Percentiles rank a stretch among this genome's conserved stretches.
These are phyloP conservation scores for Heterobasidion occidentale DNA, from an alignment of 1,284 basidiomycete genomes.

Conservation along the genomic window DNA sequence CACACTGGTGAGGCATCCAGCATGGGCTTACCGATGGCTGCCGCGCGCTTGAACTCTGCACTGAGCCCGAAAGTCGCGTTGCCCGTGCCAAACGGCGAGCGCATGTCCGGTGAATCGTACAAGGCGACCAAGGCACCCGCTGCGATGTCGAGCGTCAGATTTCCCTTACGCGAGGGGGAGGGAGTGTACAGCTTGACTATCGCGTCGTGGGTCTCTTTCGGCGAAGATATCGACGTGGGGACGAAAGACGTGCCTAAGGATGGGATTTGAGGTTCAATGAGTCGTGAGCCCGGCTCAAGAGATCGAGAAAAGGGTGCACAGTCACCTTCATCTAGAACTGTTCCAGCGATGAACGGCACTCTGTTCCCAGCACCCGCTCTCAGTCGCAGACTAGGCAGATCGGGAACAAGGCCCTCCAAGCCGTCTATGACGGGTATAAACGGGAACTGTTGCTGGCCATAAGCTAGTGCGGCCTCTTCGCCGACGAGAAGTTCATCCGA, in stretches of 20 bases:
- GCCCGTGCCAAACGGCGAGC: conserved; percentile 43
- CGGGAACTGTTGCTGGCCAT: conserved; percentile 22
- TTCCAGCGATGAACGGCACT: conserved; percentile 41
- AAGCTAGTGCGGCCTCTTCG: conserved; percentile 12
- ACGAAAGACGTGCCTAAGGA: conserved; percentile 31
- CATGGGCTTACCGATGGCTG: conserved; percentile 29
- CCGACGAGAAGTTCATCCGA: conserved; percentile 27
- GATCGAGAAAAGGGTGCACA: not conserved
- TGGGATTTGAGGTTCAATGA: not conserved
- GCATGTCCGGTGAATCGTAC: conserved; percentile 39
- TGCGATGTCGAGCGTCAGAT: conserved; percentile 16
- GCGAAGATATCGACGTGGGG: conserved; percentile 20
- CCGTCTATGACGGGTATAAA: conserved; percentile 37
- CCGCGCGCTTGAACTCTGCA: conserved; percentile 32
- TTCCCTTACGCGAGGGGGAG: conserved; percentile 13
- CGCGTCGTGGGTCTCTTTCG: conserved; percentile 16
- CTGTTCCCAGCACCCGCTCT: conserved; percentile 25
- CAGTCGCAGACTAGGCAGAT: conserved; percentile 27
- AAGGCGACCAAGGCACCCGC: conserved; percentile 27
- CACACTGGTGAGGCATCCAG: no score
- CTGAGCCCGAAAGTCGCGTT: conserved; percentile 40
- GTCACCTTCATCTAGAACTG: conserved; percentile 39
- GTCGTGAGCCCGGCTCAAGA: not conserved
- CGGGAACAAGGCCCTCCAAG: conserved; percentile 32
- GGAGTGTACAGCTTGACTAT: conserved; percentile 25